Evolutionary conservation across 176 grass and related monocot species (phyloP).

Genomic region (Saccharum officinarum): DNA sequence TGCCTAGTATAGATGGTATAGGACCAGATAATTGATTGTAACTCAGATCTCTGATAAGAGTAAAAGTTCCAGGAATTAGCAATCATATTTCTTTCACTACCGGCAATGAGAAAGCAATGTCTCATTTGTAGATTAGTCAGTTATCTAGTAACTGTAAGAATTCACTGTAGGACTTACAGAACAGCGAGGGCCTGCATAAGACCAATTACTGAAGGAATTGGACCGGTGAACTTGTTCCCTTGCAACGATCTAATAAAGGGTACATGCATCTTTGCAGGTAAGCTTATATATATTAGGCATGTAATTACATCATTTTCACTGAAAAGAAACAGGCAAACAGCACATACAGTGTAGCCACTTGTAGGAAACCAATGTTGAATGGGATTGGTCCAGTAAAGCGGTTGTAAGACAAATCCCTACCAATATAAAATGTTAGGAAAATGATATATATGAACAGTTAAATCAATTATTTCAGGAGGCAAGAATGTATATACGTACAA

Average conservation of each 20-base stretch:
- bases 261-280: not conserved
- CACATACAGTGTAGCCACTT: conserved; percentile 95
- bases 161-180: conserved; percentile 55
- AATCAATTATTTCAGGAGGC: not conserved
- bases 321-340: not conserved
- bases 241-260: conserved; percentile 77
- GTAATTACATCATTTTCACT: not conserved
- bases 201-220: conserved; percentile 93
- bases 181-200: conserved; percentile 98
- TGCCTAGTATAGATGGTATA: conserved; percentile 88
- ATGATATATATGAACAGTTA: not conserved
- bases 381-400: conserved; percentile 79
- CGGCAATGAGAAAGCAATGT: not conserved
- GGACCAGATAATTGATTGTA: conserved; percentile 83
- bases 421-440: conserved; percentile 32
- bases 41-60: conserved; percentile 76
- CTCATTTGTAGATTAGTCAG: not conserved
- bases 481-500: conserved; percentile 68
- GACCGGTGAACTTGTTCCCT: conserved; percentile 83
- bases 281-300: not conserved
- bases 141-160: not conserved
- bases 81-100: not conserved
- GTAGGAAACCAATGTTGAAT: conserved; percentile 97
- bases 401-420: conserved; percentile 98
- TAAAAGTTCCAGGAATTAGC: not conserved